These are phyloP conservation scores for Fusarium nygamai DNA, from an alignment of 2,329 filamentous ascomycete genomes.

Conservation along the genomic window DNA sequence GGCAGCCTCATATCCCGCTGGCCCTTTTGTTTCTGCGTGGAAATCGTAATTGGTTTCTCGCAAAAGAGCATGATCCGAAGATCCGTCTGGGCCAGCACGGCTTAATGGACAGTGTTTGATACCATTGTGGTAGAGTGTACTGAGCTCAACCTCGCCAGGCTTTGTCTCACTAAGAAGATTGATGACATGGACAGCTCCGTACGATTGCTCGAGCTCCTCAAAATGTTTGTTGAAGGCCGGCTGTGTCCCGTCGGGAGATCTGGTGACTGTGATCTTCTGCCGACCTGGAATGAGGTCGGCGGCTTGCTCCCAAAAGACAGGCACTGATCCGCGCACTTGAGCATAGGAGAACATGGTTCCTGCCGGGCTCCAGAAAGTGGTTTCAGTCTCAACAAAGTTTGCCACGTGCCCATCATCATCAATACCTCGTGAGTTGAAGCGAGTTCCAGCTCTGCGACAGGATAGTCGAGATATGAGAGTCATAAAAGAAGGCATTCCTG, in stretches of 20 bases:
- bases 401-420: conserved; percentile 98
- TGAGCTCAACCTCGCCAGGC: conserved; percentile 85
- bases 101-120: conserved; percentile 79
- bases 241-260: conserved; percentile 89
- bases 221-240: conserved; percentile 97
- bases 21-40: conserved; percentile 89
- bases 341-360: conserved; percentile 89
- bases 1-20: conserved; percentile 90
- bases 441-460: conserved; percentile 88
- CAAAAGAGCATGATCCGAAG: conserved; percentile 76
- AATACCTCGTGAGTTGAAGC: conserved; percentile 97
- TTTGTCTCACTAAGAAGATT: conserved; percentile 95
- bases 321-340: conserved; percentile 91
- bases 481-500: conserved; percentile 82
- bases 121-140: conserved; percentile 80
- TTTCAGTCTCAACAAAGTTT: conserved; percentile 99
- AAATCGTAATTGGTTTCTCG: conserved; percentile 93
- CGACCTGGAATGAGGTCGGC: conserved; percentile 88
- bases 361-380: conserved; percentile 85
- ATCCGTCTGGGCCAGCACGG: conserved; percentile 62
- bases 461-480: conserved; percentile 93
- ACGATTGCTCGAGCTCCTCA: conserved; percentile 82
- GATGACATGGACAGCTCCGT: conserved; percentile 91
- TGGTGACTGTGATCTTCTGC: conserved; percentile 91
- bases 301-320: conserved; percentile 96